Conservation (phyloP, 352 stramenopile genomes). For the Globisporangium abappressorium region DNA sequence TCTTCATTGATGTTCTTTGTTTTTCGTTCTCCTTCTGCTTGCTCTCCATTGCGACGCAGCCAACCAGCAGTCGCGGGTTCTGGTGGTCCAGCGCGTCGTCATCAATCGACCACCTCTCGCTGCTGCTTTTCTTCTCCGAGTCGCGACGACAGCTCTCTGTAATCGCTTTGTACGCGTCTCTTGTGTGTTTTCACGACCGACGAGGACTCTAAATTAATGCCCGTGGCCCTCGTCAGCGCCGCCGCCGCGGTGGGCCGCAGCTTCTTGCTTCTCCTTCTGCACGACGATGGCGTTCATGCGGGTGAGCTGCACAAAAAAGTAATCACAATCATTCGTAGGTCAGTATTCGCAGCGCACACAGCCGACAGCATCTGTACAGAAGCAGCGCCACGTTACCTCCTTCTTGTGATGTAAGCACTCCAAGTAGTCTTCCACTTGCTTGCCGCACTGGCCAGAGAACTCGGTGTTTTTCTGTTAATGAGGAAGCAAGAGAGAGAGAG, state of each 20-base stretch:
- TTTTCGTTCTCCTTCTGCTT: not conserved
- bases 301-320: conserved; percentile 39
- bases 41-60: not conserved
- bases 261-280: conserved; percentile 76
- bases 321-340: not conserved
- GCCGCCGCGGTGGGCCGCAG: conserved; percentile 36
- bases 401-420: conserved; percentile 96
- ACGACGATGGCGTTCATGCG: conserved; percentile 82
- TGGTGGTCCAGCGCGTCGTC: conserved; percentile 11
- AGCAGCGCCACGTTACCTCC: conserved; percentile 53
- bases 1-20: not conserved
- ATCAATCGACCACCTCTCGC: not conserved
- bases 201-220: conserved; percentile 36
- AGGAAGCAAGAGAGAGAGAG: conserved; percentile 9
- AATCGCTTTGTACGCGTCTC: not conserved
- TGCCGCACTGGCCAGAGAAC: conserved; percentile 71
- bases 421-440: conserved; percentile 93
- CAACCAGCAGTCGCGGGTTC: conserved; percentile 10
- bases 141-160: conserved; percentile 1
- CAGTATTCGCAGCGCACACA: not conserved
- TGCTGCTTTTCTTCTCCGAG: conserved; percentile 7
- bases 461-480: conserved; percentile 74
- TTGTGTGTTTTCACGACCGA: not conserved
- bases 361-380: not conserved
- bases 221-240: conserved; percentile 37